Percentiles rank a stretch among this genome's conserved stretches.
Conservation (phyloP, 495 filamentous ascomycete species). For the Aspergillus taichungensis region DNA sequence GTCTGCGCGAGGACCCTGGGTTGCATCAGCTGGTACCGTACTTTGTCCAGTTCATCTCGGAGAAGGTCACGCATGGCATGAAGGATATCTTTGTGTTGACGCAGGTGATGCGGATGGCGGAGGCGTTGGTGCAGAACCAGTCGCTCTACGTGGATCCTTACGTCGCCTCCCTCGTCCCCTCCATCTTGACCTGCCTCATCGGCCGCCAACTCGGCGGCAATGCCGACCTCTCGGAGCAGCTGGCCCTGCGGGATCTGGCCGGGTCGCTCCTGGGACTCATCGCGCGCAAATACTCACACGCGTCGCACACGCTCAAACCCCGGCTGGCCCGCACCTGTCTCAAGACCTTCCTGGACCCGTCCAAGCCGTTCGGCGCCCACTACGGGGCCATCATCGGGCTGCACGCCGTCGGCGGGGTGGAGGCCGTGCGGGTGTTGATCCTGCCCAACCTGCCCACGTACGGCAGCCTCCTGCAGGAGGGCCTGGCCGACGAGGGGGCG, state of each 20-base stretch:
- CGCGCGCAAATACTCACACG: conserved; percentile 61
- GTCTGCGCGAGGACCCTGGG: conserved; percentile 75
- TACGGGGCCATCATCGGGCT: conserved; percentile 82
- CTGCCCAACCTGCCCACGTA: conserved; percentile 74
- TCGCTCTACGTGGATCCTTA: conserved; percentile 85
- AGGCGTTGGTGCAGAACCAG: conserved; percentile 73
- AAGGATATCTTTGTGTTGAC: conserved; percentile 78
- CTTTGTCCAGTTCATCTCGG: conserved; percentile 86
- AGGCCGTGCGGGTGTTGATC: conserved; percentile 70
- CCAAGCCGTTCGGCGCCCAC: conserved; percentile 67
- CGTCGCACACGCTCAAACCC: conserved; percentile 69
- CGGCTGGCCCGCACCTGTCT: conserved; percentile 85
- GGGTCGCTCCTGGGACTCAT: conserved; percentile 69
- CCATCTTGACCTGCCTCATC: conserved; percentile 84
- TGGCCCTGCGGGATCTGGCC: conserved; percentile 73
- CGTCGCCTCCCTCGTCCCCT: conserved; percentile 73
- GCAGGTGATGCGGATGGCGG: conserved; percentile 82
- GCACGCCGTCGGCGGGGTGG: conserved; percentile 61
- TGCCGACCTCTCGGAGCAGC: conserved; percentile 51
- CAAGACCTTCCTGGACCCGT: conserved; percentile 80
- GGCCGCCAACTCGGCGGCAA: conserved; percentile 68
- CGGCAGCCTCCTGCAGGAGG: conserved; percentile 61
- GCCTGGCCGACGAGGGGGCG: conserved; percentile 45
- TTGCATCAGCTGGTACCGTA: conserved; percentile 93
- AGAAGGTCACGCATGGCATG: conserved; percentile 86